Conservation (phyloP, 1,139 yeast species). For the Candida sojae region DNA sequence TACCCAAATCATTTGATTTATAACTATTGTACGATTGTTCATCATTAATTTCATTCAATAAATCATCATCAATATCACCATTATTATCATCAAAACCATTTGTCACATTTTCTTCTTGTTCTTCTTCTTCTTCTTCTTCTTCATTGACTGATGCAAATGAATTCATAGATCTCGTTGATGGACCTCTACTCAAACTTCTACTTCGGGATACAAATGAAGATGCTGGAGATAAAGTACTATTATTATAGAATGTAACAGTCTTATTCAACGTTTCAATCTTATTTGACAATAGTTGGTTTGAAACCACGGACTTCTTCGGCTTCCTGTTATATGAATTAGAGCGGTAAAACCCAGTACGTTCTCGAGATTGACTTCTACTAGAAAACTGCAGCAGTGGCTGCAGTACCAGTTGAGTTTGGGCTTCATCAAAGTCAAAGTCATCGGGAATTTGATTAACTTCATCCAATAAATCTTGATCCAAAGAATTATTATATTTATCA, state of each 20-base stretch:
- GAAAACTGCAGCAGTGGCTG: background rate
- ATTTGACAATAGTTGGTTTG: constrained; percentile 30
- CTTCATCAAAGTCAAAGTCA: constrained; percentile 52
- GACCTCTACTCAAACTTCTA: constrained; percentile 26
- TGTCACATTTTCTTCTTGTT: constrained; percentile 15
- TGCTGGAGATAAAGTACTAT: constrained; percentile 13
- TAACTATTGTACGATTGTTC: background rate
- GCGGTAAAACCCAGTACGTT: constrained; percentile 18
- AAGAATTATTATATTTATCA: constrained; percentile 15
- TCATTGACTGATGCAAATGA: constrained; percentile 29
- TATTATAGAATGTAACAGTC: constrained; percentile 56
- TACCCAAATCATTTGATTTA: background rate
- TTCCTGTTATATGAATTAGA: constrained; percentile 42
- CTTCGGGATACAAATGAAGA: constrained; percentile 9
- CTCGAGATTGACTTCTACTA: constrained; percentile 9
- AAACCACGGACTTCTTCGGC: constrained; percentile 32
- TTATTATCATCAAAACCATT: constrained; percentile 4
- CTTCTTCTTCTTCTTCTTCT: constrained; percentile 22
- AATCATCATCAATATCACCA: constrained; percentile 1
- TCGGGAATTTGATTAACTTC: constrained; percentile 62
- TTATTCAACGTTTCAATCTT: constrained; percentile 52
- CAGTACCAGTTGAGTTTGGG: constrained; percentile 18
- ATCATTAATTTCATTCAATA: background rate
- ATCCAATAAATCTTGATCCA: constrained; percentile 46
- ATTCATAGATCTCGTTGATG: constrained; percentile 28